These are phyloP conservation scores for Blastocrithidia nonstop DNA, from an alignment of 208 protist species.

Conservation along the genomic window DNA sequence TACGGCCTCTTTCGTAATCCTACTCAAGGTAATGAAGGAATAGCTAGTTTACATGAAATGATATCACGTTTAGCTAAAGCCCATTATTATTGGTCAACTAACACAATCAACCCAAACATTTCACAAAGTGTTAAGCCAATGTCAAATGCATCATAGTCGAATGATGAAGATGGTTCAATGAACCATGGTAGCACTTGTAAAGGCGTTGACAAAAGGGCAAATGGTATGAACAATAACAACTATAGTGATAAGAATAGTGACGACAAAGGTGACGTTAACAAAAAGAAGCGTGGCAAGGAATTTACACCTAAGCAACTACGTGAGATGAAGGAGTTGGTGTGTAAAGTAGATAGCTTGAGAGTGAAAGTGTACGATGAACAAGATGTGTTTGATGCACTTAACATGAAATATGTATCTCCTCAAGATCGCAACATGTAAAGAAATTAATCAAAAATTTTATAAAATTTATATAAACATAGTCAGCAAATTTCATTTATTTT, in stretches of 20 bases:
- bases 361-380: conserved; percentile 49
- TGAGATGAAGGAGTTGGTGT: conserved; percentile 26
- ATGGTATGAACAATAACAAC: neutral
- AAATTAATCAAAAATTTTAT: neutral
- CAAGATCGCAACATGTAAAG: conserved; percentile 39
- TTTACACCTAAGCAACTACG: conserved; percentile 10
- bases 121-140: conserved; percentile 2
- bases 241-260: neutral
- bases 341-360: conserved; percentile 38
- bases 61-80: conserved; percentile 33
- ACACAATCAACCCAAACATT: conserved; percentile 2
- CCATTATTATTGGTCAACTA: conserved; percentile 27
- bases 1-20: conserved; percentile 66
- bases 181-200: conserved; percentile 5
- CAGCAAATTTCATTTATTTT: no score
- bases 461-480: neutral
- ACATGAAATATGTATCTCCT: conserved; percentile 60
- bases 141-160: no score
- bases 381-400: conserved; percentile 62
- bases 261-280: neutral
- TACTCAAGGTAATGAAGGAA: conserved; percentile 3
- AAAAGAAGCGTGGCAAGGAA: neutral
- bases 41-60: conserved; percentile 29
- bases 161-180: no score
- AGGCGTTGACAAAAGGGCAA: neutral